A percentile compares a stretch with the other conserved stretches of the same genome.
Evolutionary conservation across 768 basidiomycete species (phyloP).

Genomic region (Arthromyces matolae): DNA sequence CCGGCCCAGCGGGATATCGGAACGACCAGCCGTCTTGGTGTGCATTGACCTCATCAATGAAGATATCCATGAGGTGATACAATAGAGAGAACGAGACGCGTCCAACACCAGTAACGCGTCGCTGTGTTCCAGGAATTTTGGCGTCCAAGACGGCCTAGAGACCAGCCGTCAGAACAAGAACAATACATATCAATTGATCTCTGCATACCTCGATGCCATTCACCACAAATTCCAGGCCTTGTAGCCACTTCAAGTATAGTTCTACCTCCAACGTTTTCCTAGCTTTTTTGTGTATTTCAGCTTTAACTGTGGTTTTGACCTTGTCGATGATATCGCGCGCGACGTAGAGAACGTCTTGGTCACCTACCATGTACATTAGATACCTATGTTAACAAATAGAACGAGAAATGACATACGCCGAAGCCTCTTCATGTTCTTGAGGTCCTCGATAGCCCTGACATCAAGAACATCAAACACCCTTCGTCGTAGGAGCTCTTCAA

Average conservation of each 20-base stretch:
- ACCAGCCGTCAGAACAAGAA: background rate
- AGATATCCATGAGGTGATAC: conserved; percentile 40
- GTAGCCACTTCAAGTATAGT: conserved; percentile 40
- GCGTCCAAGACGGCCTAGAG: conserved; percentile 36
- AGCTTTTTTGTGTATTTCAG: conserved; percentile 22
- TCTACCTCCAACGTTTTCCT: conserved; percentile 38
- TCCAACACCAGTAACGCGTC: conserved; percentile 35
- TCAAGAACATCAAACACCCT: conserved; percentile 13
- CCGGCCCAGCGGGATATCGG: conserved; percentile 21
- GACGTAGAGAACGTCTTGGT: conserved; percentile 18
- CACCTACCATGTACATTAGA: conserved; percentile 13
- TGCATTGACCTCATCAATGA: conserved; percentile 40
- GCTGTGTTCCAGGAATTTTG: conserved; percentile 34
- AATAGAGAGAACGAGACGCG: conserved; percentile 37
- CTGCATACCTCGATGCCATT: conserved; percentile 34
- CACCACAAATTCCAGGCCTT: conserved; percentile 35
- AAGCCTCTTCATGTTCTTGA: conserved; percentile 17
- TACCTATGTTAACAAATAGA: background rate
- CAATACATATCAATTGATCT: background rate
- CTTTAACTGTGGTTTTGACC: conserved; percentile 29
- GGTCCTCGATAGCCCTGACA: conserved; percentile 12
- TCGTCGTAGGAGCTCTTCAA: conserved; percentile 15
- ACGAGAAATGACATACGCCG: conserved; percentile 7
- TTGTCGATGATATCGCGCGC: conserved; percentile 31
- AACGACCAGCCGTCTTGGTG: conserved; percentile 42